Percentiles rank a stretch among this genome's conserved stretches.
Evolutionary conservation across 2,329 filamentous ascomycete species (phyloP).

Genomic region (Calonectria montana): DNA sequence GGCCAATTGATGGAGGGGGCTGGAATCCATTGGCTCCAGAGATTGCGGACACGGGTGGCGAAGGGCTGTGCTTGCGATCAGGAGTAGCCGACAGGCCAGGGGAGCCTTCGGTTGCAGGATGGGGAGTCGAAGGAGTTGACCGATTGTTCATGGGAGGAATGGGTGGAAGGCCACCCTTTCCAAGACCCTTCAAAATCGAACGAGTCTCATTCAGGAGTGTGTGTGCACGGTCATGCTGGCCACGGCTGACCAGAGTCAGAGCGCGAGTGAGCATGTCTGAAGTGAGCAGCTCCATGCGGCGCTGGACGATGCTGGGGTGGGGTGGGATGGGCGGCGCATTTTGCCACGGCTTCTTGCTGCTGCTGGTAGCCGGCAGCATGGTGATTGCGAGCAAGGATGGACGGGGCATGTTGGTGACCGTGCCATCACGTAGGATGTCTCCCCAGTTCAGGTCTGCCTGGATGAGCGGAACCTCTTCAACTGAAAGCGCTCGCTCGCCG

Average conservation of each 20-base stretch:
- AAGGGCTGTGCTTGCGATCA: conserved; percentile 67
- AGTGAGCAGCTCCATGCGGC: conserved; percentile 96
- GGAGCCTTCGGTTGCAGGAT: conserved; percentile 56
- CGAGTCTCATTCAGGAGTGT: conserved; percentile 93
- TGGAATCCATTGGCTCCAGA: conserved; percentile 55
- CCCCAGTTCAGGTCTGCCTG: conserved; percentile 95
- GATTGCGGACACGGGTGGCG: conserved; percentile 62
- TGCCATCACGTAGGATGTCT: conserved; percentile 91
- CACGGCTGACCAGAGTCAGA: conserved; percentile 87
- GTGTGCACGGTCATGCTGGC: conserved; percentile 93
- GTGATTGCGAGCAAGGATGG: conserved; percentile 95
- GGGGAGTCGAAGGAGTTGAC: conserved; percentile 62
- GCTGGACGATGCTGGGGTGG: conserved; percentile 93
- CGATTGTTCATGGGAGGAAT: conserved; percentile 72
- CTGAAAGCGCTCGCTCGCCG: conserved; percentile 82
- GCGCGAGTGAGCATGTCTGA: conserved; percentile 98
- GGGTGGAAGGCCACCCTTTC: conserved; percentile 93
- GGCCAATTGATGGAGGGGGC: conserved; percentile 55
- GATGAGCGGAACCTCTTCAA: conserved; percentile 94
- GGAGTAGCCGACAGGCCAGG: conserved; percentile 59
- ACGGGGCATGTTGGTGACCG: conserved; percentile 84
- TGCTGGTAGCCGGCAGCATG: conserved; percentile 80
- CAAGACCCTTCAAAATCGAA: conserved; percentile 93
- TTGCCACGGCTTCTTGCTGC: conserved; percentile 74
- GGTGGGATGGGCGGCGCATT: conserved; percentile 87